A percentile compares a stretch with the other conserved stretches of the same genome.
phyloP scores from a whole-genome alignment of 176 grass and related monocot species.

The Zoysia japonica region DNA sequence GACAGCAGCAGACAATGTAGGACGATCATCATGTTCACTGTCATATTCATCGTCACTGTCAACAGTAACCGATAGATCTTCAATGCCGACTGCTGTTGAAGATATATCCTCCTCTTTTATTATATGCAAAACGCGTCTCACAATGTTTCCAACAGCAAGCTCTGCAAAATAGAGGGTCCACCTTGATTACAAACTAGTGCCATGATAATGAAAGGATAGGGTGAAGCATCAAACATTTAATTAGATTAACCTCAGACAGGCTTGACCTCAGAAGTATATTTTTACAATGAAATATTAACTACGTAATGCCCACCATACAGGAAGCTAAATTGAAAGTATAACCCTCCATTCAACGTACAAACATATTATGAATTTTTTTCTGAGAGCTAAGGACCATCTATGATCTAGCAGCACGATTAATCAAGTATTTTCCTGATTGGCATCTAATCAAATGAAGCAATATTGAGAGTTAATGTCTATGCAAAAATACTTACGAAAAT shows the following conservation, averaged over 20 bases:
- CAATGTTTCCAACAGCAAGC: slow-evolving; percentile 92
- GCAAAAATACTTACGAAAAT: neutral
- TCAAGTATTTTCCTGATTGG: neutral
- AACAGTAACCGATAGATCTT: slow-evolving; percentile 66
- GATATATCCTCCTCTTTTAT: slow-evolving; percentile 95
- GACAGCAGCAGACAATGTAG: slow-evolving; percentile 72
- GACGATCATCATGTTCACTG: slow-evolving; percentile 58
- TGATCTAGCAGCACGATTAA: slow-evolving; percentile 23
- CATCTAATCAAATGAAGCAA: slow-evolving; percentile 5
- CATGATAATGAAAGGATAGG: neutral
- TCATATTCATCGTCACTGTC: slow-evolving; percentile 78
- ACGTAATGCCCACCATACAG: slow-evolving; percentile 12
- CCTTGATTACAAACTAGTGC: neutral
- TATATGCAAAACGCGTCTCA: slow-evolving; percentile 92
- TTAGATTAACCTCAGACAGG: too few species aligned
- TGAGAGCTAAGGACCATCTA: neutral
- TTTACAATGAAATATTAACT: neutral
- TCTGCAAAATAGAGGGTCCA: slow-evolving; percentile 46
- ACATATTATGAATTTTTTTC: neutral
- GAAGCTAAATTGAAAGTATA: neutral
- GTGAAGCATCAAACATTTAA: neutral
- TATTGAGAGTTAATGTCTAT: neutral
- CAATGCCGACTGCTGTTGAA: slow-evolving; percentile 62
- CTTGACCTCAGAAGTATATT: neutral
- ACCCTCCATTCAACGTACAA: neutral